Evolutionary conservation across 371 early-diverging fungal species (phyloP).

Genomic region (Thermomucor indicae-seudaticae): DNA sequence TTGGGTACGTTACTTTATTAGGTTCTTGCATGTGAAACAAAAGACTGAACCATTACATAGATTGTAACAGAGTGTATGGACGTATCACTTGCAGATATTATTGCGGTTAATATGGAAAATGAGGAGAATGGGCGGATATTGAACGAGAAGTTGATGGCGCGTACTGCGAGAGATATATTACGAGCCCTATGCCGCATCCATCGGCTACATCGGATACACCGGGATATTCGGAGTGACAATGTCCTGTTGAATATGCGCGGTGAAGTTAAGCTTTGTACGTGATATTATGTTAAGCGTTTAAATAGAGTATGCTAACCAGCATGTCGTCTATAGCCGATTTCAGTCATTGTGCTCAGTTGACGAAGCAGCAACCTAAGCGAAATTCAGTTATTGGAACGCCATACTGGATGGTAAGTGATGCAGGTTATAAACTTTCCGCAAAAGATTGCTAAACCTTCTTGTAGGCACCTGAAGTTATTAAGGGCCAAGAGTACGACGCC

Average conservation of each 20-base stretch:
- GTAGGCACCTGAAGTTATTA: slow-evolving; percentile 88
- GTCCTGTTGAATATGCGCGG: slow-evolving; percentile 68
- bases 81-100: slow-evolving; percentile 71
- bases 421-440: not conserved
- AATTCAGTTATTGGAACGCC: slow-evolving; percentile 74
- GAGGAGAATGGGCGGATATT: slow-evolving; percentile 27
- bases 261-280: slow-evolving; percentile 64
- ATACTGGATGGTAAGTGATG: slow-evolving; percentile 82
- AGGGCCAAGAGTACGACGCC: slow-evolving; percentile 69
- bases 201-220: slow-evolving; percentile 86
- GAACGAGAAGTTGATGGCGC: slow-evolving; percentile 60
- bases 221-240: slow-evolving; percentile 90
- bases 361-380: slow-evolving; percentile 55
- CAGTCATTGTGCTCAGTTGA: slow-evolving; percentile 66
- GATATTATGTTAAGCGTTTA: slow-evolving; percentile 50
- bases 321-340: slow-evolving; percentile 62
- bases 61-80: slow-evolving; percentile 82
- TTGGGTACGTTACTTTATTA: slow-evolving; percentile 30
- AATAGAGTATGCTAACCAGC: slow-evolving; percentile 35
- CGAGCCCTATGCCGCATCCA: slow-evolving; percentile 91
- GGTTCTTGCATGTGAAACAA: not conserved
- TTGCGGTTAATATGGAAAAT: slow-evolving; percentile 55
- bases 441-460: not conserved
- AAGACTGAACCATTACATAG: slow-evolving; percentile 22
- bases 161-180: slow-evolving; percentile 74